Evolutionary conservation across 306 rosid species (phyloP), one percentile per base, ranked within the genome.

Genomic region (Oemleria cerasiformis): DNA sequence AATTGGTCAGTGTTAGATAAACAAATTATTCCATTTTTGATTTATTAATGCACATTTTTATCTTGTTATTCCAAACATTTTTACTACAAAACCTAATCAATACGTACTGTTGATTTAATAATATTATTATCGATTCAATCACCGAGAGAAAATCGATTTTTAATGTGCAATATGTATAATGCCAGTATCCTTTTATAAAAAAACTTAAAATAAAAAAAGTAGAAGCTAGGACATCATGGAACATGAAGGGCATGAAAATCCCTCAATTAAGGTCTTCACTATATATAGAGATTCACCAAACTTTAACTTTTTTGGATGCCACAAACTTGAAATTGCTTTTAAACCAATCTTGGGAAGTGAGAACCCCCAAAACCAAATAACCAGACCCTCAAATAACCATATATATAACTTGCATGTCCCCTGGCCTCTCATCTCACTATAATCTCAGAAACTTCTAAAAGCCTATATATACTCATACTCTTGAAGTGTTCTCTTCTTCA

Each of bases 321-420:
- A 16, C 65, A 57, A 20, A 9, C 13, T 16, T n/a, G 12, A 30
- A 47, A n/a, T 12, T 8, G 8, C 4, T 23, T 70, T 55, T 42
- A 34, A 60, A 60, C 45, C 40, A 15, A 59, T 5, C 9, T 41
- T 16, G 8, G 14, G n/a, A 6, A 49, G 57, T 10, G 21, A 7
- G 16, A 30, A 10, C 25, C 19, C 44, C 64, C 4, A 21, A 63
- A 19, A 19, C 17, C 49, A 63, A 39, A 63, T 9, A 5, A 50
- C 15, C 15, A 14, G 17, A 44, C 34, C 49, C 39, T 45, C 55
- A 19, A 58, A 71, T 44, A 66, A 70, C 74, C 65, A 70, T 54
- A 54, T 54, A 54, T 42, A 42, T n/a, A n/a, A n/a, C 21, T 21
- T 65, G 56, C 56, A 41, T 63, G 68, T 42, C 15, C 50, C 40